Conservation (phyloP, 2,329 filamentous ascomycete species). For the Ceratocystis alfenasii region DNA sequence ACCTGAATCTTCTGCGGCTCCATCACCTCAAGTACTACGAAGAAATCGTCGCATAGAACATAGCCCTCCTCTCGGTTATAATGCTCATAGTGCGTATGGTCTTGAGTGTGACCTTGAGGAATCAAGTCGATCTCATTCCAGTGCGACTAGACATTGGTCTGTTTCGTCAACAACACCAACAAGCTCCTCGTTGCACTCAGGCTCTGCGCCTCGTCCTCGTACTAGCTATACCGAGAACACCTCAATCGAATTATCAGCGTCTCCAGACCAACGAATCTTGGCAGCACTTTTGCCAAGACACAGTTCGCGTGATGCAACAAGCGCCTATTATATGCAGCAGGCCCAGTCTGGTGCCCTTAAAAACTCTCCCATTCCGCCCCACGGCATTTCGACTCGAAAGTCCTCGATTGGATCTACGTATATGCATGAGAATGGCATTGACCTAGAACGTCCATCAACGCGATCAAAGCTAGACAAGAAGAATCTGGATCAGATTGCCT, state of each 20-base stretch:
- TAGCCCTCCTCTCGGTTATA: constrained; percentile 22
- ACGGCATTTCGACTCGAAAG: neutral
- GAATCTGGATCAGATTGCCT: constrained; percentile 14
- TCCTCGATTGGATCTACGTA: neutral
- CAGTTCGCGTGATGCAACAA: constrained; percentile 22
- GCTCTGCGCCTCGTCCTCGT: constrained; percentile 31
- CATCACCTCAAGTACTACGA: constrained; percentile 22
- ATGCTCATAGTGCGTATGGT: constrained; percentile 25
- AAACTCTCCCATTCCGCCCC: constrained; percentile 1
- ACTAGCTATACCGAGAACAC: constrained; percentile 37
- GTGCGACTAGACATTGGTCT: constrained; percentile 33
- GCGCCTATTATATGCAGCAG: constrained; percentile 21
- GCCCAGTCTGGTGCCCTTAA: constrained; percentile 17
- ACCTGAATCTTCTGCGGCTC: constrained; percentile 19
- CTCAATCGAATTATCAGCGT: constrained; percentile 32
- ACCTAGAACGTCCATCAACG: neutral
- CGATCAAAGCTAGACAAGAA: constrained; percentile 9
- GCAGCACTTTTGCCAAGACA: constrained; percentile 24
- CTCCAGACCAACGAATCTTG: constrained; percentile 17
- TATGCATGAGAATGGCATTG: neutral
- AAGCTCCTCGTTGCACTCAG: constrained; percentile 33
- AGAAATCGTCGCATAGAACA: constrained; percentile 21
- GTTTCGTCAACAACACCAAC: constrained; percentile 35
- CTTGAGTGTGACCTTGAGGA: constrained; percentile 28
- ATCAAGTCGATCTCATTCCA: constrained; percentile 28